Base-by-base conservation (phyloP, 2,329 filamentous ascomycete genomes). In the Tolypocladium pustulatum region DNA sequence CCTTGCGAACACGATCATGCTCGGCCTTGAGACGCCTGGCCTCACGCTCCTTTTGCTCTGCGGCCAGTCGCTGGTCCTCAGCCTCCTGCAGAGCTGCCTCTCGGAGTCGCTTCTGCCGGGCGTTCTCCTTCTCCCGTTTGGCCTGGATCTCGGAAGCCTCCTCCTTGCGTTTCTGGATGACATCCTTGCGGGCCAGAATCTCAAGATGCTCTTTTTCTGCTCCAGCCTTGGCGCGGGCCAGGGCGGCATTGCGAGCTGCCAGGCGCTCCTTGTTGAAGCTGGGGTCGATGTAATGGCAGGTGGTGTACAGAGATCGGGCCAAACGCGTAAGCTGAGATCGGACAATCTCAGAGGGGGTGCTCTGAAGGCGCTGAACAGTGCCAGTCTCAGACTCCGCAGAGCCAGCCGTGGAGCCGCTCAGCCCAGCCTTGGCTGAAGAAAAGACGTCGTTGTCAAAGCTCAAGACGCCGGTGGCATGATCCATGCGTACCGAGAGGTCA, bases 391-490 rank as follows among this genome's bases (percentile, higher is more conserved):
- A 84, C 76, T 97, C 94, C 54, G 93, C 90, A 58, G 93, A 96
- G 61, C 92, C 92, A 62, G 90, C 86, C 59, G 82, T 84, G 65
- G 91, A 91, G 63, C 92, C 91, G 63, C 89, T 82, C 75, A 96
- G 90, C 61, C 91, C 83, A 65, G 93, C 90, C 81, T 96, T 97
- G 69, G 92, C 87, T 20, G 94, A 97, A 40, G 94, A 96, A 81
- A 99, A 97, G 65, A 99, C 91, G 73, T 99, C 94, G 58, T 91
- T 95, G 73, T 99, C 94, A 68, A 99, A 99, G 73, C 91, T 97
- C 61, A 99, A 84, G 55, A 97, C 90, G 61, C 94, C 91, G 57
- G 92, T 93, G 62, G 91, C 91, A 72, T 99, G 94, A 71, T 97
- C 90, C 76, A 97, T 91, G 62, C 94, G 91, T 67, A 99, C 95